These are phyloP conservation scores for Monilinia fructicola DNA, from an alignment of 2,329 filamentous ascomycete species.

Conservation along the genomic window DNA sequence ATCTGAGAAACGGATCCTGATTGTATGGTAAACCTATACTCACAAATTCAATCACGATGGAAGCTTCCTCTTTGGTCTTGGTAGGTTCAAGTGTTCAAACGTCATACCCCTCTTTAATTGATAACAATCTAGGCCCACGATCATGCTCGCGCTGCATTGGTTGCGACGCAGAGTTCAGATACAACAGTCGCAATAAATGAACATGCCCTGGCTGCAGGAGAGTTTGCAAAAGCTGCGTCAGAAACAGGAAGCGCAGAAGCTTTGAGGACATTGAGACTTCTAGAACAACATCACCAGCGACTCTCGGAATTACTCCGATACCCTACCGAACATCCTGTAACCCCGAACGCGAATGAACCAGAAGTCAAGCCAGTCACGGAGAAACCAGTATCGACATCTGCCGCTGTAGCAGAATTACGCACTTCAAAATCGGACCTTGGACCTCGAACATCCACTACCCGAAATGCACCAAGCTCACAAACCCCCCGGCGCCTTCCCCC, in stretches of 20 bases:
- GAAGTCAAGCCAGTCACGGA: conserved; percentile 36
- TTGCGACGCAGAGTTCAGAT: conserved; percentile 66
- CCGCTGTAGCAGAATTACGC: conserved; percentile 40
- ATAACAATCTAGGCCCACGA: conserved; percentile 67
- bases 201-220: conserved; percentile 82
- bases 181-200: conserved; percentile 82
- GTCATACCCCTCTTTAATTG: conserved; percentile 16
- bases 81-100: conserved; percentile 44
- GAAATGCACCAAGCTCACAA: conserved; percentile 34
- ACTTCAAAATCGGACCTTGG: conserved; percentile 38
- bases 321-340: conserved; percentile 46
- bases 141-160: conserved; percentile 80
- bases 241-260: conserved; percentile 70
- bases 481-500: conserved; percentile 48
- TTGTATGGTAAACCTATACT: neutral
- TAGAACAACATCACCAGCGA: conserved; percentile 83
- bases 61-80: conserved; percentile 66
- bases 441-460: conserved; percentile 35
- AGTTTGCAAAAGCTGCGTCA: conserved; percentile 82
- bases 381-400: conserved; percentile 38
- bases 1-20: neutral
- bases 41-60: conserved; percentile 51
- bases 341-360: conserved; percentile 30
- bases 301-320: conserved; percentile 79
- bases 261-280: conserved; percentile 75